Percentiles rank a stretch among this genome's conserved stretches.
Evolutionary conservation across 768 basidiomycete species (phyloP).

Genomic region (Pisolithus microcarpus): DNA sequence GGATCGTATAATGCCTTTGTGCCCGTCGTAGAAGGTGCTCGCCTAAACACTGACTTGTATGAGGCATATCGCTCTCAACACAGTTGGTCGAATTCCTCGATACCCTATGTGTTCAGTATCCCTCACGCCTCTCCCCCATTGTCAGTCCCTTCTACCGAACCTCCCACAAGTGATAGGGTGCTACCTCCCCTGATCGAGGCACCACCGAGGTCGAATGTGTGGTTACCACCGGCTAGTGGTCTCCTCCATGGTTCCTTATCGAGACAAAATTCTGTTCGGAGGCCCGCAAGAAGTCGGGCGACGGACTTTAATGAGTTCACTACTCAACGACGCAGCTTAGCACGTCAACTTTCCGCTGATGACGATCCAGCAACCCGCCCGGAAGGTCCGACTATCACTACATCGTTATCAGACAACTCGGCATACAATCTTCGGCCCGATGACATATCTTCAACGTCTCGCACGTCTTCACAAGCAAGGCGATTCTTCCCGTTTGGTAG

Average conservation of each 20-base stretch:
- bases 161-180: constrained; percentile 14
- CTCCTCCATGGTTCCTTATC: constrained; percentile 30
- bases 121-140: constrained; percentile 22
- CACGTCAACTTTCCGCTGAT: constrained; percentile 26
- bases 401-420: not conserved
- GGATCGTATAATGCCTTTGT: constrained; percentile 32
- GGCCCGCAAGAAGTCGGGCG: constrained; percentile 44
- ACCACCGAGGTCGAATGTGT: constrained; percentile 11
- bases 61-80: constrained; percentile 49
- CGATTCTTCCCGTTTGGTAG: constrained; percentile 55
- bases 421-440: constrained; percentile 4
- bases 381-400: constrained; percentile 6
- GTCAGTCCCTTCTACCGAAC: constrained; percentile 19
- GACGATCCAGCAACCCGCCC: constrained; percentile 15
- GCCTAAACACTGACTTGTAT: constrained; percentile 54
- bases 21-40: constrained; percentile 42
- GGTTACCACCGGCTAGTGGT: constrained; percentile 20
- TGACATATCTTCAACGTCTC: not conserved
- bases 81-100: constrained; percentile 23
- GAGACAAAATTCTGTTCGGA: constrained; percentile 58
- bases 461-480: constrained; percentile 27
- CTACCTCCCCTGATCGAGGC: constrained; percentile 25
- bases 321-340: constrained; percentile 50
- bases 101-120: constrained; percentile 17
- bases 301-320: constrained; percentile 73